phyloP scores from a whole-genome alignment of 495 filamentous ascomycete species.

The Rostrohypoxylon terebratum region DNA sequence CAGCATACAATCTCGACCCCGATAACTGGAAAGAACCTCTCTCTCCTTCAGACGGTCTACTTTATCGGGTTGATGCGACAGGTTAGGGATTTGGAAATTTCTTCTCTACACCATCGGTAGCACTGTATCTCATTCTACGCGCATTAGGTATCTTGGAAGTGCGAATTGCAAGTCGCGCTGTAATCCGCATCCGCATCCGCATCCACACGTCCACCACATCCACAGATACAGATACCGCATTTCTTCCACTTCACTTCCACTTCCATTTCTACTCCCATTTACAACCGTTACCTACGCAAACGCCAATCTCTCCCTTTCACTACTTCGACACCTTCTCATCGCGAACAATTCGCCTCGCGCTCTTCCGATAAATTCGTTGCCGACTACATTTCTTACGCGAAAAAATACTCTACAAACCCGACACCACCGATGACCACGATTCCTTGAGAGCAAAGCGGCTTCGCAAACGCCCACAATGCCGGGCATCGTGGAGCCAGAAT shows the following conservation, averaged over 20 bases:
- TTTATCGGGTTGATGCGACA: background rate
- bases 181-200: background rate
- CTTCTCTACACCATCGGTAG: background rate
- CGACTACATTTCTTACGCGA: background rate
- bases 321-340: background rate
- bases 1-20: background rate
- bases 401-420: background rate
- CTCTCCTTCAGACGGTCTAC: background rate
- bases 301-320: background rate
- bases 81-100: background rate
- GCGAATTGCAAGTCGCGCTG: background rate
- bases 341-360: constrained; percentile 1
- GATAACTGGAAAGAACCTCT: background rate
- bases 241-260: background rate
- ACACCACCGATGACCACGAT: constrained; percentile 39
- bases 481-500: constrained; percentile 45
- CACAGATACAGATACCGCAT: background rate
- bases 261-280: background rate
- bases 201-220: background rate
- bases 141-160: background rate
- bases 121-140: background rate
- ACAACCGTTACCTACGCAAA: background rate
- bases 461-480: constrained; percentile 47
- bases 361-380: background rate
- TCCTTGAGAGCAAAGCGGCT: constrained; percentile 33